Evolutionary conservation across 2,329 filamentous ascomycete species (phyloP), one percentile per base, ranked within the genome.

Genomic region (Podosphaera aphanis): DNA sequence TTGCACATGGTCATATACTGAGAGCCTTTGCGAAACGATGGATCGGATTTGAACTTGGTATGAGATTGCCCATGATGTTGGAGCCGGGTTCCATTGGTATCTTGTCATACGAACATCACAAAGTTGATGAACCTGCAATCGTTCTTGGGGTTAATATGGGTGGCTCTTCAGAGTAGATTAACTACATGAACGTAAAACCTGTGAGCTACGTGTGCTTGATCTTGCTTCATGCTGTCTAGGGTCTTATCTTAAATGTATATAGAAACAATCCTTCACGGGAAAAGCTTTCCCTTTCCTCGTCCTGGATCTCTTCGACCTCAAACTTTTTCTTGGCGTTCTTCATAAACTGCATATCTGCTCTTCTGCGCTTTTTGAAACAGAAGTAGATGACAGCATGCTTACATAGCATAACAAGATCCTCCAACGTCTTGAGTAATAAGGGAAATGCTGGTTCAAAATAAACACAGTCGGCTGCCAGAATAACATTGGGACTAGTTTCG

Each of bases 361-460:
- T 72, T 57, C 90, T 74, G 53, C 90, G 71, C 64, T 84, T 88
- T 68, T 93, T 95, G 69, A 92, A 94, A 65, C 88, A 93, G 63
- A 98, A 95, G 61, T 75, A 79, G 41, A 79, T 60, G 8, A 69
- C 65, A 10, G 72, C 70, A 38, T 66, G 61, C 19, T 79, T 79
- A 60, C 79, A 85, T 38, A 85, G 70, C 15, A 73, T 70, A 51
- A 93, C 67, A 42, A 94, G 67, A 50, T 82, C 75, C 48, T 72
- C 66, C 52, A 95, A 64, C 5, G 88, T 95, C 51, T 75, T 65
- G 57, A 90, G 71, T 41, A 98, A 70, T 29, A 94, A 67, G 25
- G 88, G 86, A 58, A 95, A 95, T 1, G 90, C 83, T 2, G 88
- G 85, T 62, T 95, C 90, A 61, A 93, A 93, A 66, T 95, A 98